Base-by-base conservation (phyloP, 2,329 filamentous ascomycete species). In the Colletotrichum somersetense region DNA sequence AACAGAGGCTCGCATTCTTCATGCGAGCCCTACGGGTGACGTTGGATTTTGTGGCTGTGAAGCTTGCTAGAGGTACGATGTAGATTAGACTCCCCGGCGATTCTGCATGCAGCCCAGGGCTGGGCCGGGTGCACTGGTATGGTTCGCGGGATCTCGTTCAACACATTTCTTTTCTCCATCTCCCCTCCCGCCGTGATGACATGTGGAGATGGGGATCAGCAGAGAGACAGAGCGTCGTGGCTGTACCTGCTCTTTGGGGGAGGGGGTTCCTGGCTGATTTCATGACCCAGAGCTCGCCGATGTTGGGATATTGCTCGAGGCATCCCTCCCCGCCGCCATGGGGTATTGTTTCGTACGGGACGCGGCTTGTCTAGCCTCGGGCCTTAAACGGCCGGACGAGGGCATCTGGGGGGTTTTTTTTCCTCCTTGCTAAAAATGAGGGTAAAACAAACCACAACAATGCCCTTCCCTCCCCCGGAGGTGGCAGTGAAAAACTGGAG, bases 401-500 rank as follows among this genome's bases (percentile, higher is more conserved):
- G 46, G 46, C 26, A 33, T 62, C n/a, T 30, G 30, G 30, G 30
- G 30, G 4, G 3, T 2, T 3, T 5, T 5, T 5, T 5, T 5
- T 5, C 3, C 30, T 3, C 30, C 30, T 30, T 30, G 30, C 30
- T 30, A 30, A 30, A 30, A 30, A 30, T 30, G 4, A 30, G 30
- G 30, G 30, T 3, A 44, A 6, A 42, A 18, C 6, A 18, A 42
- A 18, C 18, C 18, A 42, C 35, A 30, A 30, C 30, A 30, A 40
- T 16, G 0, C 42, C 16, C 8, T 44, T 48, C n/a, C 50, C 46
- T 33, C 20, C 12, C 59, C 38, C 44, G 33, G 50, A 71, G 62
- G 62, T 73, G 71, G 71, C 62, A 62, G 62, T 71, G 62, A 53
- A 58, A 64, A 58, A 59, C 53, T 30, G 16, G 62, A 38, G 62